Evolutionary conservation across 176 grass and related monocot species (phyloP), one percentile per base, ranked within the genome.

Genomic region (Avena sativa): DNA sequence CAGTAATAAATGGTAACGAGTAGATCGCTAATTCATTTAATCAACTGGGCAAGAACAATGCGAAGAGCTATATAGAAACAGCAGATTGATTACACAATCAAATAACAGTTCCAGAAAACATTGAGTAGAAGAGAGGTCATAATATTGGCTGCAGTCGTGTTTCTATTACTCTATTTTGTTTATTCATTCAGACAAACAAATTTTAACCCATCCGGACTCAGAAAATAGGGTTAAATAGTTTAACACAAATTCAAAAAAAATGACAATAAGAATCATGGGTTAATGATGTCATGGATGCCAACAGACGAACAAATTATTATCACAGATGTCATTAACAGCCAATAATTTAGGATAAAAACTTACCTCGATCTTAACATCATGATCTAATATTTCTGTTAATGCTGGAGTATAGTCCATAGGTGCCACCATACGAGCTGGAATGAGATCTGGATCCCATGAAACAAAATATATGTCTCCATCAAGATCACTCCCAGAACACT

Each of bases 401-500:
- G 93, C 96, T 71, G 92, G 85, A 91, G 81, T 85, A 65, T 98
- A 98, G 63, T 98, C 92, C 93, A 96, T 96, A 50, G 96, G 93
- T 13, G 50, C 28, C 61, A 71, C 84, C 50, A 78, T 58, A 16
- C 85, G 81, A 81, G 76, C 20, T 76, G 96, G 93, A 72, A 98
- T 90, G 36, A 98, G 93, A 84, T 59, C 2, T 57, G 44, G 50
- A 67, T 98, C 96, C 96, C 96, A 98, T 79, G 86, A 85, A 40
- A 94, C 96, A 78, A 98, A 98, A 87, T 98, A 98, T 82, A 98
- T 90, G 56, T 96, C 96, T 7, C 93, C 96, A 36, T 98, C 96
- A 77, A 98, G 91, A 88, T 98, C 96, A 87, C 96, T 98, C 58
- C 96, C 96, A 20, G 96, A 98, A 87, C 93, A 95, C 71, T 98